Evolutionary conservation across 1,139 yeast genomes (phyloP), one percentile per base, ranked within the genome.

Genomic region (Nadsonia starkeyi-henricii): DNA sequence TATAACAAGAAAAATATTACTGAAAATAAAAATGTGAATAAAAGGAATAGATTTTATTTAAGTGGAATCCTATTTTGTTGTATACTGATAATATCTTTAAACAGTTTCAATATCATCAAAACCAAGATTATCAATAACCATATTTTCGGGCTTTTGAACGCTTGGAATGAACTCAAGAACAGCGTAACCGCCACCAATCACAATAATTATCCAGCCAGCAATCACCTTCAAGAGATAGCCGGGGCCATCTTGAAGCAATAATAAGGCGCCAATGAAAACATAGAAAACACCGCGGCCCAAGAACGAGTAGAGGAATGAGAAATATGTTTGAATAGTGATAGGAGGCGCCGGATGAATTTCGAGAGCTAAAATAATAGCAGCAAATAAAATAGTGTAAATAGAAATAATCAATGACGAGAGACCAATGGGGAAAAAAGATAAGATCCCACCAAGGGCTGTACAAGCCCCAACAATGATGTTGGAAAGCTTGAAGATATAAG

Each of bases 281-380:
- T 85, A 84, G 58, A 83, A 77, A 15, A 79, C 61, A 20, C 95
- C 96, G 58, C 96, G 75, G 3, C 96, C 96, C 18, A 84, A 65
- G 60, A 86, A 86, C 17, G 94, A 84, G 62, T 83, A 84, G 56
- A 84, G 69, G 59, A 88, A 86, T 1, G 94, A 83, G 19, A 83
- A 91, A 61, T 80, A 85, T 15, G 77, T 73, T 56, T 78, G 73
- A 9, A 88, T 76, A 55, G 78, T 77, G 1, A 85, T 75, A 3
- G 68, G 69, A 20, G 56, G 39, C 17, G 39, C 39, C 4, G 39
- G 39, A 33, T 33, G 39, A 13, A 33, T 33, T 33, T 33, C 39
- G 4, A 33, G 17, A 33, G 39, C 39, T 33, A 33, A 33, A n/a
- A 33, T 33, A 33, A 33, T 33, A n/a, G 39, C 15, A 33, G 39